Evolutionary conservation across 208 protist species (phyloP), one percentile per base, ranked within the genome.

Genomic region (Leptomonas seymouri): DNA sequence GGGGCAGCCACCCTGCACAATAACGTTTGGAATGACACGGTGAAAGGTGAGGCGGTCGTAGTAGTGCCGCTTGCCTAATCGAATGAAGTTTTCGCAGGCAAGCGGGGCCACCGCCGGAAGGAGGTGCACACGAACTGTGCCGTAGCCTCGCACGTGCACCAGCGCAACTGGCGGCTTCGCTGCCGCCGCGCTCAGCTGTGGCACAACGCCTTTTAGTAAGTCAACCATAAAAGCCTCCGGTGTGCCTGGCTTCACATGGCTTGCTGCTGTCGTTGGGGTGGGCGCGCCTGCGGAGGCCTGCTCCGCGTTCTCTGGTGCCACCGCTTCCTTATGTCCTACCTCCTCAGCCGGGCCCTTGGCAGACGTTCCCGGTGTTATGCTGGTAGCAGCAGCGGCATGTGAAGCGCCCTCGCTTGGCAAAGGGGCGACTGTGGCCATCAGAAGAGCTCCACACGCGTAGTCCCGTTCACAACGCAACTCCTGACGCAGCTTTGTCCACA

Each of bases 51-150:
- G 55, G 55, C 79, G 82, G 68, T 98, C 87, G 82, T 99, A 99
- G 79, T 98, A 99, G 6, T 78, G 85, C 65, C 88, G 88, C 20
- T 71, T 56, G 3, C 83, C 64, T 39, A 98, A 93, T 16, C 80
- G 85, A 46, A 83, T 78, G 84, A 99, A 99, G 90, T 99, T 99
- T 56, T 98, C 91, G 0, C 98, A 91, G 3, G 98, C 96, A 34
- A 98, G 96, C 9, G 98, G 98, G 18, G 78, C 74, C 55, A 98
- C 84, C 12, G 85, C 63, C 21, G 96, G 89, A 69, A 98, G 97
- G 15, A 99, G 87, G 61, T 89, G 63, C 9, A 99, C 51, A n/a
- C 56, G 76, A 36, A 93, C 64, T 15, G 65, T 81, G 64, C 85
- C 85, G 76, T 85, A 89, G 42, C 66, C 65, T 31, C 74, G 69